Conservation (phyloP, 352 stramenopile species). For the Phytophthora pinifolia region DNA sequence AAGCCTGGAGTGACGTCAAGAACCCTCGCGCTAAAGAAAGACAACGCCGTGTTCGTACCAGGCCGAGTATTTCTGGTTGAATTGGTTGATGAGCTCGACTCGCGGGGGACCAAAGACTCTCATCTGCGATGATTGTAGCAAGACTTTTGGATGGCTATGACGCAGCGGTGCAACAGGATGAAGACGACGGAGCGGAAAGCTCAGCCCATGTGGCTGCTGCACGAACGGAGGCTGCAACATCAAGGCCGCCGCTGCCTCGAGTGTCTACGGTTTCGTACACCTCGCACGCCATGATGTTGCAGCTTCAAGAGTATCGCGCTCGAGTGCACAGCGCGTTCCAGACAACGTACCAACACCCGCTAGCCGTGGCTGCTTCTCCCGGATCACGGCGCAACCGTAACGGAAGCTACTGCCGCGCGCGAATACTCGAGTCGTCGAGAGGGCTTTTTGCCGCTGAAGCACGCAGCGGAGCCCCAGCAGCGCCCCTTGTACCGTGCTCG, state of each 20-base stretch:
- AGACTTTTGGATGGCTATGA: conserved; percentile 25
- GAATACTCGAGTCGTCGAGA: conserved; percentile 43
- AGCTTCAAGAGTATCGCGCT: conserved; percentile 56
- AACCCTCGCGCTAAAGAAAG: conserved; percentile 25
- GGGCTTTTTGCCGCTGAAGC: conserved; percentile 30
- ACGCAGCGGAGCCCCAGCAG: not conserved
- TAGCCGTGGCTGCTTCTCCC: conserved; percentile 16
- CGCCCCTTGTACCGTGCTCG: conserved; percentile 8
- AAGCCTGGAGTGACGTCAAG: conserved; percentile 4
- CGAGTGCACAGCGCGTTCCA: conserved; percentile 44
- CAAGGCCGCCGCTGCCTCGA: conserved; percentile 15
- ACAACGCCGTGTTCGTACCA: conserved; percentile 1
- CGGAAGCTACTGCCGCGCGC: conserved; percentile 41
- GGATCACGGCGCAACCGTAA: conserved; percentile 6
- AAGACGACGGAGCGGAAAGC: conserved; percentile 1
- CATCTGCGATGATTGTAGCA: conserved; percentile 19
- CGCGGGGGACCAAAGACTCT: not conserved
- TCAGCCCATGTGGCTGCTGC: not conserved
- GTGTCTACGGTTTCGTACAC: conserved; percentile 33
- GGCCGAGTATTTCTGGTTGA: conserved; percentile 14
- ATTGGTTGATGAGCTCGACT: conserved; percentile 6
- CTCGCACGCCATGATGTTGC: conserved; percentile 62
- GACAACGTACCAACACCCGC: conserved; percentile 50
- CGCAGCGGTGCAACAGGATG: not conserved
- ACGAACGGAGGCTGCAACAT: not conserved